phyloP scores from a whole-genome alignment of 2,329 filamentous ascomycete genomes.

The Trichoderma harzianum region DNA sequence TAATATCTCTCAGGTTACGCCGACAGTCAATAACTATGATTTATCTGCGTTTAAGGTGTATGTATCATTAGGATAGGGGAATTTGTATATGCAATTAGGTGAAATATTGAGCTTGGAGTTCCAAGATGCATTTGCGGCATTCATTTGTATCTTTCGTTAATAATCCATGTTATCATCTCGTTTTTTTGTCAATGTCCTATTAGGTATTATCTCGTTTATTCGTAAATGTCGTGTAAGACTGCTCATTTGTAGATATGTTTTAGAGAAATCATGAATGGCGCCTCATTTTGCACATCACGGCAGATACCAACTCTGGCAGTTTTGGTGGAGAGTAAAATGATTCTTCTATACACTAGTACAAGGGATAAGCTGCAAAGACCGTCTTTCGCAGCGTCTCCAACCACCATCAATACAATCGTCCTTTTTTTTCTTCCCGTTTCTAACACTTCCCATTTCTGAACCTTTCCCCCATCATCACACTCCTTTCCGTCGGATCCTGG shows the following conservation, averaged over 20 bases:
- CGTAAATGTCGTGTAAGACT: background rate
- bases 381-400: constrained; percentile 11
- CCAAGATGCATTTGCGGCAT: background rate
- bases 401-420: constrained; percentile 13
- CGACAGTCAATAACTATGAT: background rate
- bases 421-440: background rate
- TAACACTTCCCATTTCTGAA: background rate
- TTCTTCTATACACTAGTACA: constrained; percentile 41
- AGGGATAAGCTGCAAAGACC: constrained; percentile 19
- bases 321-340: constrained; percentile 20
- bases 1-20: background rate
- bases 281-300: background rate
- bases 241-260: background rate
- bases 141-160: background rate
- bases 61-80: constrained; percentile 5
- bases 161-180: background rate
- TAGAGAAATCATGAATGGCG: background rate
- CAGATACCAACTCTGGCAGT: background rate
- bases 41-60: background rate
- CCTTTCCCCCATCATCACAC: background rate
- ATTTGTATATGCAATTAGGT: background rate
- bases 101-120: background rate
- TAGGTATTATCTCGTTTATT: background rate
- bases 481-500: background rate
- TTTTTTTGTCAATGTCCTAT: background rate